Conservation (phyloP, 2,329 filamentous ascomycete species). For the Drechslera avenae region DNA sequence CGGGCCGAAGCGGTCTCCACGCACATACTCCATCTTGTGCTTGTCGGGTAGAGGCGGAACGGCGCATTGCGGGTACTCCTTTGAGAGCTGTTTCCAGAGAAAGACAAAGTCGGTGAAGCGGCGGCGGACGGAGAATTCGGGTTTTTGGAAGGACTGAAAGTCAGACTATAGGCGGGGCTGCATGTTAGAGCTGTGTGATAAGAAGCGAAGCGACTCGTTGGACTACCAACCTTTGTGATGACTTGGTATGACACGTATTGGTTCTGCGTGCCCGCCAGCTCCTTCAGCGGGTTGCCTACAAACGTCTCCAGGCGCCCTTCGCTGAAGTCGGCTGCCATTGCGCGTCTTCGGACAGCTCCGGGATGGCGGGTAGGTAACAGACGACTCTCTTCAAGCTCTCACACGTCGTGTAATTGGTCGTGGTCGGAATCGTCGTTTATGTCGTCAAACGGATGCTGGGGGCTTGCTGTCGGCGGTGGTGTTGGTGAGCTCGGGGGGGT, state of each 20-base stretch:
- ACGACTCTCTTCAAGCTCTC: slow-evolving; percentile 13
- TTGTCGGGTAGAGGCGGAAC: slow-evolving; percentile 96
- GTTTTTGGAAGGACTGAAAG: slow-evolving; percentile 88
- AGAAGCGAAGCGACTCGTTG: neutral
- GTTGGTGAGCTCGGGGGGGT: slow-evolving; percentile 11
- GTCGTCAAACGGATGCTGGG: slow-evolving; percentile 5
- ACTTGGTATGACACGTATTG: slow-evolving; percentile 95
- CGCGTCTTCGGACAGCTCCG: slow-evolving; percentile 19
- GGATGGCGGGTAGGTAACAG: slow-evolving; percentile 10
- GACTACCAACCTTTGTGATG: slow-evolving; percentile 74
- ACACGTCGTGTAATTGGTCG: slow-evolving; percentile 19
- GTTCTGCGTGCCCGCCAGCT: slow-evolving; percentile 95
- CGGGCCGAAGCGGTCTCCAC: slow-evolving; percentile 89
- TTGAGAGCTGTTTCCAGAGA: slow-evolving; percentile 85
- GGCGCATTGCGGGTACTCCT: slow-evolving; percentile 88
- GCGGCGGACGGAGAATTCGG: slow-evolving; percentile 78
- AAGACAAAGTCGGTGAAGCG: slow-evolving; percentile 99
- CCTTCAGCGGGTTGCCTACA: slow-evolving; percentile 85
- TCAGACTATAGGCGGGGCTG: slow-evolving; percentile 68
- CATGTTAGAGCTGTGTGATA: slow-evolving; percentile 7
- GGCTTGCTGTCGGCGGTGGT: slow-evolving; percentile 9
- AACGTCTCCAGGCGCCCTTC: slow-evolving; percentile 81
- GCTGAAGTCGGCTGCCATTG: slow-evolving; percentile 45
- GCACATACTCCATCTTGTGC: slow-evolving; percentile 98
- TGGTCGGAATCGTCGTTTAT: slow-evolving; percentile 20